A percentile compares a stretch with the other conserved stretches of the same genome.
phyloP scores from a whole-genome alignment of 768 basidiomycete species.

The Multifurca ochricompacta region DNA sequence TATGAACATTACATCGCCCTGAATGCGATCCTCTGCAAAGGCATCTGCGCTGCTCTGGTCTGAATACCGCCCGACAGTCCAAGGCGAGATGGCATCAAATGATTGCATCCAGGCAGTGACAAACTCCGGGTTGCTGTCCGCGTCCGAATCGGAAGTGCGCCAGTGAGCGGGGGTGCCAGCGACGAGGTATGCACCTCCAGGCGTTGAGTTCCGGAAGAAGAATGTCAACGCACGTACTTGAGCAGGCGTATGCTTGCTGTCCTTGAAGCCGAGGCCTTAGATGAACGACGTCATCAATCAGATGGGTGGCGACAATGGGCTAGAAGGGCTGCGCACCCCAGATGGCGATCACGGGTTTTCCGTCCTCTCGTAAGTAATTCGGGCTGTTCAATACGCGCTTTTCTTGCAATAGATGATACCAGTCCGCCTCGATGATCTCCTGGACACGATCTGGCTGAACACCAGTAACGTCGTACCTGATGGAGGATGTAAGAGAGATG shows the following conservation, averaged over 20 bases:
- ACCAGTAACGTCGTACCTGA: slow-evolving; percentile 78
- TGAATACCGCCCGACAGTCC: slow-evolving; percentile 70
- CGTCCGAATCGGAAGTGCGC: slow-evolving; percentile 64
- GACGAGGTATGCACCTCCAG: slow-evolving; percentile 68
- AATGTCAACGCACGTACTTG: slow-evolving; percentile 46
- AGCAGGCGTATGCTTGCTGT: slow-evolving; percentile 52
- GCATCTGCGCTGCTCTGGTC: slow-evolving; percentile 53
- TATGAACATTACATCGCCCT: slow-evolving; percentile 55
- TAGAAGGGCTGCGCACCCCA: slow-evolving; percentile 43
- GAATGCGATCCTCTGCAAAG: slow-evolving; percentile 56
- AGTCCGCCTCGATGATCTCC: slow-evolving; percentile 60
- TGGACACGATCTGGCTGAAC: slow-evolving; percentile 67
- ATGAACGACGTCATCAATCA: not conserved
- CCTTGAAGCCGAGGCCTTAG: slow-evolving; percentile 64
- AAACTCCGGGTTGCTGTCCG: slow-evolving; percentile 60
- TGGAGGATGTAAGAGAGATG: not conserved
- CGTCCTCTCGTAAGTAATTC: slow-evolving; percentile 63
- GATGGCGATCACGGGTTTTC: slow-evolving; percentile 60
- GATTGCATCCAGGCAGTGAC: slow-evolving; percentile 64
- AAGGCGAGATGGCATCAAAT: slow-evolving; percentile 75
- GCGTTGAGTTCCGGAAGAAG: slow-evolving; percentile 54
- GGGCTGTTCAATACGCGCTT: slow-evolving; percentile 61
- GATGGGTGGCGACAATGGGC: not conserved
- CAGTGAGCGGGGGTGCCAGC: slow-evolving; percentile 67
- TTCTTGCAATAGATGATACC: slow-evolving; percentile 58